Evolutionary conservation across 2,329 filamentous ascomycete species (phyloP).

Genomic region (Xylariaceae sp.): DNA sequence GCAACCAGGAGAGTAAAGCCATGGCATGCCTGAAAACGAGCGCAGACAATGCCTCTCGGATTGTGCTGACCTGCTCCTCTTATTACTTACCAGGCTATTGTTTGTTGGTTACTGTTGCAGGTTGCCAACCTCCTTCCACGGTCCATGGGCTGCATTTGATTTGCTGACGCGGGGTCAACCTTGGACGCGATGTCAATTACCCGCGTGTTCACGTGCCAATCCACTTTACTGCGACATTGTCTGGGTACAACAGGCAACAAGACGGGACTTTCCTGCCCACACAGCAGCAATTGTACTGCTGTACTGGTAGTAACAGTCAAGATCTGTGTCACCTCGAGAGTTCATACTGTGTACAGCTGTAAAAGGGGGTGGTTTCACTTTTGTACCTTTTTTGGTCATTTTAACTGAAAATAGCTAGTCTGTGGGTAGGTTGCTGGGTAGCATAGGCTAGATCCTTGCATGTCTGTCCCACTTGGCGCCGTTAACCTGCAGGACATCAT

Average conservation of each 20-base stretch:
- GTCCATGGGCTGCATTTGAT: too few species aligned
- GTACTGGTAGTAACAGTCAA: too few species aligned
- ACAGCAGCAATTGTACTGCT: background rate
- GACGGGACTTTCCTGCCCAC: background rate
- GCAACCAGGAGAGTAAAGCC: conserved; percentile 10
- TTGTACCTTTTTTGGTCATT: background rate
- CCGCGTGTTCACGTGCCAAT: conserved; percentile 25
- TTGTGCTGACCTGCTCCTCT: background rate
- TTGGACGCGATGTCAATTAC: conserved; percentile 20
- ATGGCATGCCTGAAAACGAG: conserved; percentile 1
- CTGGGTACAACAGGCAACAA: conserved; percentile 1
- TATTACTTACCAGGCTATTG: background rate
- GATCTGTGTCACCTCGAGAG: too few species aligned
- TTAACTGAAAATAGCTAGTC: conserved; percentile 5
- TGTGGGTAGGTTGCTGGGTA: background rate
- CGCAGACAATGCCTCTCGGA: background rate
- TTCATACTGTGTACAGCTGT: too few species aligned
- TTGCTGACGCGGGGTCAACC: conserved; percentile 10
- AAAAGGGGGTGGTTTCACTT: too few species aligned
- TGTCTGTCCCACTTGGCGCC: background rate
- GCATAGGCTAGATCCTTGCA: conserved; percentile 5
- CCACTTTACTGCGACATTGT: too few species aligned
- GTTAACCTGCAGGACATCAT: conserved; percentile 22
- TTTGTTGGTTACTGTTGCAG: too few species aligned
- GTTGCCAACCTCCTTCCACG: too few species aligned